Evolutionary conservation across 2,329 filamentous ascomycete species (phyloP), one percentile per base, ranked within the genome.

Genomic region (Stemphylium vesicarium): DNA sequence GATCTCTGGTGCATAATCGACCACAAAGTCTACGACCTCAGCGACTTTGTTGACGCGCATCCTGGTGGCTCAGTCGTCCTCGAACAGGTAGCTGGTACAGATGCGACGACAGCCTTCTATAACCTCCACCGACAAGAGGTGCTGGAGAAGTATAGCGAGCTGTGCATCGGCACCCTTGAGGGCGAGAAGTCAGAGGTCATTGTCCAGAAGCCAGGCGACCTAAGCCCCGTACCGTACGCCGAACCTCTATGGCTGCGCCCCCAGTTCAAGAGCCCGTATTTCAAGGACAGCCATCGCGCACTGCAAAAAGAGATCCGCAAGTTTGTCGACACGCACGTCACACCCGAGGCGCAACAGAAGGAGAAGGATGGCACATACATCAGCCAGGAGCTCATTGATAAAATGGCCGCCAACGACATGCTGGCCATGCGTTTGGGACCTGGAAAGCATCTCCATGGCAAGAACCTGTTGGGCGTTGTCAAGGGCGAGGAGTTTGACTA

Each of bases 111-210:
- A 32, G 89, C 88, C 52, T 96, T 96, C 77, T 96, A 96, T 84
- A 96, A 96, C 80, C 86, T 96, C 48, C 92, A 96, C 79, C 83
- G 92, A 22, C 91, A 96, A 65, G 92, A 96, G 77, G 90, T 96
- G n/a, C 83, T 96, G 10, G 80, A 87, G 57, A 92, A 92, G 75
- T 96, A 96, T 81, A 78, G 82, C 41, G 81, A 85, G 66, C 83
- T 96, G 15, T 88, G 85, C 75, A 84, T 96, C 65, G 92, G 92
- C 69, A 90, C 85, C 12, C 75, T 96, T 70, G 80, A 86, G 63
- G 89, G 86, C 75, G 91, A 96, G 80, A 87, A 83, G 69, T 83
- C 91, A 16, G 85, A 92, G 70, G 85, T 95, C 64, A 82, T 92
- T 59, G 85, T 86, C 16, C 86, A 85, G 1, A 77, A 86, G 69